A percentile compares a stretch with the other conserved stretches of the same genome.
phyloP scores from a whole-genome alignment of 2,329 filamentous ascomycete species.

The Scytalidium sp. region DNA sequence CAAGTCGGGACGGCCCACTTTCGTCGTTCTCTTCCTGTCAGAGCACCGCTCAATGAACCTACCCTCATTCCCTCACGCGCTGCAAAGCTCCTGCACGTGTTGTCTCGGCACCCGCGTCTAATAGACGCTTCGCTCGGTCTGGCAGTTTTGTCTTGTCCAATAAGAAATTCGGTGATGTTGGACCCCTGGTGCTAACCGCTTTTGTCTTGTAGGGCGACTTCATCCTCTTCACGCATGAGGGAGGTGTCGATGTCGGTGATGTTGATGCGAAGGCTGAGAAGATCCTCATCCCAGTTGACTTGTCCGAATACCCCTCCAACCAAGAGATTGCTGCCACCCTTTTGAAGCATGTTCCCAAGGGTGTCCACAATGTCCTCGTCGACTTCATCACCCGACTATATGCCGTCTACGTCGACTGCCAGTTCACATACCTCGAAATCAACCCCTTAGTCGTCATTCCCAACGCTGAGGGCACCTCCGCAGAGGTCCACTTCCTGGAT shows the following conservation, averaged over 20 bases:
- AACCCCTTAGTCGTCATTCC: slow-evolving; percentile 98
- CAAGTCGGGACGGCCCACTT: not conserved
- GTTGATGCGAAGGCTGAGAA: slow-evolving; percentile 99
- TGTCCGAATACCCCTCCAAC: slow-evolving; percentile 92
- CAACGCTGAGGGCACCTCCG: slow-evolving; percentile 87
- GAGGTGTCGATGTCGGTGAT: slow-evolving; percentile 99
- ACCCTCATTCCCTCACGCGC: too few species aligned
- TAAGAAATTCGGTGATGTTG: not conserved
- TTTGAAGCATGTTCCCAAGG: slow-evolving; percentile 89
- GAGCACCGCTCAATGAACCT: not conserved
- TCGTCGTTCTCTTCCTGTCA: not conserved
- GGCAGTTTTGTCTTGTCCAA: not conserved
- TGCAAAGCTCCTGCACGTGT: too few species aligned
- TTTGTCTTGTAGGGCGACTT: slow-evolving; percentile 75
- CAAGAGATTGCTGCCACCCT: slow-evolving; percentile 83
- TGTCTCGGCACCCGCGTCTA: not conserved
- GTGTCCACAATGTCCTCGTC: slow-evolving; percentile 95
- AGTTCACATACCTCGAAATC: slow-evolving; percentile 99
- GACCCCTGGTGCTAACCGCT: not conserved
- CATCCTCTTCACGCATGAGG: slow-evolving; percentile 99
- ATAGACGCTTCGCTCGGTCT: not conserved
- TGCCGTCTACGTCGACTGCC: slow-evolving; percentile 98
- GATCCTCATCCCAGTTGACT: slow-evolving; percentile 94
- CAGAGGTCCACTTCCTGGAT: slow-evolving; percentile 96
- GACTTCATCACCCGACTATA: slow-evolving; percentile 99